Evolutionary conservation across 2,329 filamentous ascomycete species (phyloP).

Genomic region (Volutella citrinella): DNA sequence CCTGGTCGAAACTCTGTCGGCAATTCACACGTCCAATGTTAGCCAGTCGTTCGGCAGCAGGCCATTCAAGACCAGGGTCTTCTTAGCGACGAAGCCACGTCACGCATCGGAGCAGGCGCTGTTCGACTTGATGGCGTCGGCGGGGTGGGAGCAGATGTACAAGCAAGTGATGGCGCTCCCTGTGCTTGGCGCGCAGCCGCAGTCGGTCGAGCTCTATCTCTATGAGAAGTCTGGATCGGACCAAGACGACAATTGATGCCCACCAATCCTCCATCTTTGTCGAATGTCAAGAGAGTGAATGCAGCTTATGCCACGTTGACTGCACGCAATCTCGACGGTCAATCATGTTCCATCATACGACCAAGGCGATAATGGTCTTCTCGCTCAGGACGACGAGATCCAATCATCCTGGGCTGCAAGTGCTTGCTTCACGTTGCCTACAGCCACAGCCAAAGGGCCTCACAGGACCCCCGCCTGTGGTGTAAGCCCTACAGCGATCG

Average conservation of each 20-base stretch:
- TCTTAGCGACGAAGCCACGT: slow-evolving; percentile 55
- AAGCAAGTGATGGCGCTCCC: slow-evolving; percentile 43
- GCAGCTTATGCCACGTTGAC: slow-evolving; percentile 7
- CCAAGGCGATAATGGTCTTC: slow-evolving; percentile 1
- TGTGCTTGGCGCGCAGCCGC: slow-evolving; percentile 40
- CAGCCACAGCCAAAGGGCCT: too few relatives aligned
- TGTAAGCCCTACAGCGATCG: too few relatives aligned
- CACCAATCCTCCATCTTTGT: not conserved
- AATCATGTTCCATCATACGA: slow-evolving; percentile 9
- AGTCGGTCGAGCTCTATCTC: slow-evolving; percentile 52
- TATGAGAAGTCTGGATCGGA: slow-evolving; percentile 38
- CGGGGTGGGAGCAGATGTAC: slow-evolving; percentile 44
- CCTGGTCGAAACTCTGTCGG: slow-evolving; percentile 51
- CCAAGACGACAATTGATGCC: slow-evolving; percentile 10
- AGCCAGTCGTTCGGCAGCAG: slow-evolving; percentile 14
- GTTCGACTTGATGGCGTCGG: slow-evolving; percentile 43
- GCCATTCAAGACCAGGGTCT: slow-evolving; percentile 38
- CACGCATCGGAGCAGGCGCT: slow-evolving; percentile 51
- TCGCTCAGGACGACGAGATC: slow-evolving; percentile 9
- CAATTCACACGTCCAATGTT: slow-evolving; percentile 40
- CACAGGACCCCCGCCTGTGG: too few relatives aligned
- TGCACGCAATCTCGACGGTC: slow-evolving; percentile 1
- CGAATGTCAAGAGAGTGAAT: slow-evolving; percentile 5
- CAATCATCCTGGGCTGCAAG: too few relatives aligned
- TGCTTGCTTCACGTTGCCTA: too few relatives aligned